A percentile compares a stretch with the other conserved stretches of the same genome.
Evolutionary conservation across 352 stramenopile genomes (phyloP).

Genomic region (Phytophthora sp.): DNA sequence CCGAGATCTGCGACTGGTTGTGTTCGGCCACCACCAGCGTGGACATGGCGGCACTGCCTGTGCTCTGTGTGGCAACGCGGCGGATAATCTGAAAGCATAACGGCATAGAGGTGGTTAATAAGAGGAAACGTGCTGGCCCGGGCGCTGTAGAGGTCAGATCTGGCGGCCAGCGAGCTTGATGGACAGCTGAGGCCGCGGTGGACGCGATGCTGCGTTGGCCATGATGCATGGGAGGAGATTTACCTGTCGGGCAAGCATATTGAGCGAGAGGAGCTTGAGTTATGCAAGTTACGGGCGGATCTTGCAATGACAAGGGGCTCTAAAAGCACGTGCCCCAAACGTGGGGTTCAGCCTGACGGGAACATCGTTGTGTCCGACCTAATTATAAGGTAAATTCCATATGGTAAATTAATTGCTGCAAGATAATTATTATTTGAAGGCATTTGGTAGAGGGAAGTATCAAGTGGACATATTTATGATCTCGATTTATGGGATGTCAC

Average conservation of each 20-base stretch:
- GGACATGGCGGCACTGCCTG: constrained; percentile 51
- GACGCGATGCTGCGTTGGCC: not conserved
- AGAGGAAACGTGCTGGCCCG: not conserved
- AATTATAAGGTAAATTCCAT: no score
- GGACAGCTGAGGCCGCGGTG: constrained; percentile 1
- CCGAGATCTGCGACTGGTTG: constrained; percentile 73
- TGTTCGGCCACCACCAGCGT: constrained; percentile 91
- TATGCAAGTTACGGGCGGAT: constrained; percentile 14
- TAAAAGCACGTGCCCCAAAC: not conserved
- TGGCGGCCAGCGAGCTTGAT: not conserved
- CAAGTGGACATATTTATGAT: no score
- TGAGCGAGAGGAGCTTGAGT: not conserved
- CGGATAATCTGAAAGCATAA: constrained; percentile 52
- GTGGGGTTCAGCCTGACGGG: not conserved
- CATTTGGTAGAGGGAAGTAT: no score
- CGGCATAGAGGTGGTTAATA: not conserved
- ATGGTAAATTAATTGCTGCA: no score
- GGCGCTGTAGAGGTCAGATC: not conserved
- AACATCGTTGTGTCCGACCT: not conserved
- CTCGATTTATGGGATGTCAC: no score
- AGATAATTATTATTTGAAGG: no score
- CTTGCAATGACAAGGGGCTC: constrained; percentile 27
- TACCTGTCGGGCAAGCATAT: constrained; percentile 51
- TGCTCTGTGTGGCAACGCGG: constrained; percentile 46
- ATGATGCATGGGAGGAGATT: not conserved